Base-by-base conservation (phyloP, 305 asterid genomes). In the Fraxinus baroniana region DNA sequence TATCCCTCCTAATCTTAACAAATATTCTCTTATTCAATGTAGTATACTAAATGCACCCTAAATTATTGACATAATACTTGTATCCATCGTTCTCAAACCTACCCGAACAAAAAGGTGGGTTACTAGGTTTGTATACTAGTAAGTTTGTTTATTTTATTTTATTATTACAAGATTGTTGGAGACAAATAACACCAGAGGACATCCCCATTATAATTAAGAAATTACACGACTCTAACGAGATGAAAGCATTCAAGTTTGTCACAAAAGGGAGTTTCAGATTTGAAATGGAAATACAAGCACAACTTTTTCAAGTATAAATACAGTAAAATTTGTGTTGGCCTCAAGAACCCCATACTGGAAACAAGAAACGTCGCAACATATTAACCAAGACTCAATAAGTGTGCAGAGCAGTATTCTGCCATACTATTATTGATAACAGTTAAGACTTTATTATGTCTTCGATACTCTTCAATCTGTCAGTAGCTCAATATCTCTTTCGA, bases 391-490 rank as follows among this genome's bases (percentile, higher is more conserved):
- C 78, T 74, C 57, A 32, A 73, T 10, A 32, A 55, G 84, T 57
- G 68, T 70, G 85, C 85, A 22, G 41, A 76, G 78, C 76, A 81
- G 81, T 64, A 75, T 84, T 57, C 70, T 35, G 86, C 83, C 82
- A 82, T 76, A 83, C 84, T 72, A 87, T 84, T 88, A 88, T 88
- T 78, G 52, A 80, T 60, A 55, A 78, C 83, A 78, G 78, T 62
- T 74, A 74, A 78, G 77, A 68, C 35, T 81, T 80, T 78, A 68
- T 84, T 70, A 76, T 80, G 79, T 78, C 79, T 26, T 70, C 33
- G 80, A 78, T 68, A 83, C 87, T 82, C 87, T 74, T 75, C 80
- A 85, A 83, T 79, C 87, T 82, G 78, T 80, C 89, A 72, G 80
- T 78, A 84, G 78, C 73, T 83, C 76, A 79, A 62, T 66, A 82